These are phyloP conservation scores for Areca catechu DNA, from an alignment of 176 grass and related monocot species.

Conservation along the genomic window DNA sequence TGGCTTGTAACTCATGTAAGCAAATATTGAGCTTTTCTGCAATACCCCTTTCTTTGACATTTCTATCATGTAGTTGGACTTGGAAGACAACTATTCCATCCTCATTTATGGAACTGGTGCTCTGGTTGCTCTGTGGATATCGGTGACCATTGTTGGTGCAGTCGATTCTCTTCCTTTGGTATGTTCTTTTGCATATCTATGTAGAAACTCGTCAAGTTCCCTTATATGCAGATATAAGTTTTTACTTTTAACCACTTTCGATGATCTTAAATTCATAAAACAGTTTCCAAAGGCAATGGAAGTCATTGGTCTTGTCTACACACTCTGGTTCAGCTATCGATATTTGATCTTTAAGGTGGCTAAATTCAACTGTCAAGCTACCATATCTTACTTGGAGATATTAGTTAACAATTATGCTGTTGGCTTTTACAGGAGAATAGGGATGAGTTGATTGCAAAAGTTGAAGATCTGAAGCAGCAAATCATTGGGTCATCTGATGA, in stretches of 20 bases:
- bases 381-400: not conserved
- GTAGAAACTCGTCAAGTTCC: too few relatives aligned
- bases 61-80: too few relatives aligned
- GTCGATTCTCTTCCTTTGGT: too few relatives aligned
- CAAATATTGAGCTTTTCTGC: too few relatives aligned
- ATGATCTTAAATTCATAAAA: not conserved
- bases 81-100: too few relatives aligned
- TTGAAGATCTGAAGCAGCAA: constrained; percentile 50
- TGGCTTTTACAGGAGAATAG: constrained; percentile 41
- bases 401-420: constrained; percentile 3
- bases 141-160: too few relatives aligned
- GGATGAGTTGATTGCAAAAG: constrained; percentile 39
- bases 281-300: constrained; percentile 89
- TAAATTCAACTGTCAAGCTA: not conserved
- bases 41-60: too few relatives aligned
- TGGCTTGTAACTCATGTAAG: too few relatives aligned
- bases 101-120: too few relatives aligned
- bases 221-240: too few relatives aligned
- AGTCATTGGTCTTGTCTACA: constrained; percentile 82
- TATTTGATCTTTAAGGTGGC: constrained; percentile 84
- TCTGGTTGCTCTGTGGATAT: too few relatives aligned
- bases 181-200: too few relatives aligned
- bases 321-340: constrained; percentile 73
- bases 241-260: not conserved
- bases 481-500: constrained; percentile 37